phyloP scores from a whole-genome alignment of 495 filamentous ascomycete genomes.

The Pseudomonodictys pantanalensis region DNA sequence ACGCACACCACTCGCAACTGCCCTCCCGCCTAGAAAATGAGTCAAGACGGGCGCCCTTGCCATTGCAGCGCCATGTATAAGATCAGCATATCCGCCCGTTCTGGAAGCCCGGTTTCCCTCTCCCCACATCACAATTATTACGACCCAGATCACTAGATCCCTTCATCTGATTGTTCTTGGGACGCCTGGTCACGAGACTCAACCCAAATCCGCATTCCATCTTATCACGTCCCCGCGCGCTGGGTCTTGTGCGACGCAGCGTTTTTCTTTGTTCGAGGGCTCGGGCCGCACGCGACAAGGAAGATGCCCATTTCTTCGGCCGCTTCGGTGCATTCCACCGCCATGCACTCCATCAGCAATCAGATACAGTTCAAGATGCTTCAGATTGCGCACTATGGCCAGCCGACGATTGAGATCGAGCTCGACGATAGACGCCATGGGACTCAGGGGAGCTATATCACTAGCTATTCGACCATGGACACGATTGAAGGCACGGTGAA shows the following conservation, averaged over 20 bases:
- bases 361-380: conserved; percentile 30
- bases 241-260: not conserved
- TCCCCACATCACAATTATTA: not conserved
- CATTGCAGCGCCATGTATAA: not conserved
- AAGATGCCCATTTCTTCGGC: conserved; percentile 7
- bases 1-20: not conserved
- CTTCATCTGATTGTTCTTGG: not conserved
- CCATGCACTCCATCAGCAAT: conserved; percentile 23
- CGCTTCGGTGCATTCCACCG: not conserved
- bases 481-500: conserved; percentile 56
- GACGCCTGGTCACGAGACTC: not conserved
- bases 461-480: conserved; percentile 59
- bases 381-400: conserved; percentile 26
- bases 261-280: conserved; percentile 4
- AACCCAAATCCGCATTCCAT: not conserved
- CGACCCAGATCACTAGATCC: not conserved
- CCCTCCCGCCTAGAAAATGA: no score
- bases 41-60: not conserved
- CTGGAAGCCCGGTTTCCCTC: not conserved
- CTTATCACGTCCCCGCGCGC: not conserved
- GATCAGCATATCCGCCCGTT: not conserved
- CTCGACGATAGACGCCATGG: conserved; percentile 39
- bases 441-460: conserved; percentile 41
- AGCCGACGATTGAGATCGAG: conserved; percentile 39
- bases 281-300: not conserved